Evolutionary conservation across 164 flowering plant species (phyloP).

Genomic region (Nelumbo lutea): DNA sequence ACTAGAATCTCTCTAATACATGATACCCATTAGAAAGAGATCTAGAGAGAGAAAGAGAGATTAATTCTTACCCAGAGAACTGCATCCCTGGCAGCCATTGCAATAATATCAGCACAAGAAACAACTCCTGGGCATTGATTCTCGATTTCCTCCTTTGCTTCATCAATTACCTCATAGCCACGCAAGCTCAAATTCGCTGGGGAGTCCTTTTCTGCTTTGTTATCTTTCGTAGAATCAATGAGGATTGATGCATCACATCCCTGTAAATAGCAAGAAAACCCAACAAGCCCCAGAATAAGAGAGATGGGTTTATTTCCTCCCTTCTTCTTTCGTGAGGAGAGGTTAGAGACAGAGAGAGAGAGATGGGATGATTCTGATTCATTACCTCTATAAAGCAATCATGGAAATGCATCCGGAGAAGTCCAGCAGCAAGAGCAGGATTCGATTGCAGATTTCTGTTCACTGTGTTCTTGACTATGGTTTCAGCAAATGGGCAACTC

Average conservation of each 20-base stretch:
- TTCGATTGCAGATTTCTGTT: conserved; percentile 49
- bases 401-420: conserved; percentile 83
- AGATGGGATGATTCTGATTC: neutral
- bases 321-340: too few relatives aligned
- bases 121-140: conserved; percentile 73
- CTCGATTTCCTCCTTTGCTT: conserved; percentile 53
- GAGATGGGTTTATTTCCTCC: neutral
- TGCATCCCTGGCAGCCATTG: conserved; percentile 89
- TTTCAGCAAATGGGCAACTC: conserved; percentile 64
- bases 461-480: conserved; percentile 50
- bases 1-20: neutral
- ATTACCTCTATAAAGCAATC: conserved; percentile 73
- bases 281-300: neutral
- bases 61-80: conserved; percentile 48
- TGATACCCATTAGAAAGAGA: too few relatives aligned
- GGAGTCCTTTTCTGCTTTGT: conserved; percentile 81
- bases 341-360: conserved; percentile 4
- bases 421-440: conserved; percentile 75
- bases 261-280: conserved; percentile 23
- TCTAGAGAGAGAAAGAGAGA: too few relatives aligned
- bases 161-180: conserved; percentile 74
- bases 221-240: conserved; percentile 66
- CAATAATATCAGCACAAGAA: conserved; percentile 84
- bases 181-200: conserved; percentile 79
- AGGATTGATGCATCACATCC: conserved; percentile 92